Base-by-base conservation (phyloP, 805 yeast genomes). In the Yamadazyma scolyti region DNA sequence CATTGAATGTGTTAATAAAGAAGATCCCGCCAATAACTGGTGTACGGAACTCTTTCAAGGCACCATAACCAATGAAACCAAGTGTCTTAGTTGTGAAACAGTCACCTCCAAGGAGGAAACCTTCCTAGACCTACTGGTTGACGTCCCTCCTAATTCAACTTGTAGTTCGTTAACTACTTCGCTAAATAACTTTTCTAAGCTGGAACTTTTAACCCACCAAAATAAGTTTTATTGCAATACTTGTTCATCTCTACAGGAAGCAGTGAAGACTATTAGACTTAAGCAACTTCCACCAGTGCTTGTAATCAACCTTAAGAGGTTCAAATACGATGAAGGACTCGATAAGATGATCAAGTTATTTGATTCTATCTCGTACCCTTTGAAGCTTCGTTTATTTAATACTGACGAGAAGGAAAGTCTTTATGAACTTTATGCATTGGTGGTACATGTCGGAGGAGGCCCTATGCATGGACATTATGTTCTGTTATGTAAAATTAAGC, bases 401-500 rank as follows among this genome's bases (percentile, higher is more conserved):
- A 79, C 90, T 18, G 75, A 75, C 42, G 75, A 74, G 45, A 58
- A 54, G 18, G 54, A 54, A 31, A 46, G 54, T 8, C 65, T 79
- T 12, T 93, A 88, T 49, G 96, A 89, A 47, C 61, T 93, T 30
- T 82, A 78, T 40, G 86, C 90, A 0, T 79, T 90, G 25, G 93
- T 93, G 9, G 88, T 93, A 8, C 98, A 93, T 52, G 79, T 93
- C 44, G 98, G 98, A 5, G 95, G 96, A 4, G 97, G 97, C 0
- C 97, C 97, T 1, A 88, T 87, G 63, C 96, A 89, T 58, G 98
- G 98, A 0, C 98, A 93, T 54, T 93, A 93, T 54, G 90, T 93
- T 7, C 73, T 95, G 0, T 63, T 93, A 4, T 82, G 93, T 37
- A 87, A 87, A 50, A 81, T 88, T 4, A 78, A 74, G 32, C 68